Percentiles rank a stretch among this genome's conserved stretches.
These are phyloP conservation scores for Hyaloscypha hepaticicola DNA, from an alignment of 495 filamentous ascomycete genomes.

Conservation along the genomic window DNA sequence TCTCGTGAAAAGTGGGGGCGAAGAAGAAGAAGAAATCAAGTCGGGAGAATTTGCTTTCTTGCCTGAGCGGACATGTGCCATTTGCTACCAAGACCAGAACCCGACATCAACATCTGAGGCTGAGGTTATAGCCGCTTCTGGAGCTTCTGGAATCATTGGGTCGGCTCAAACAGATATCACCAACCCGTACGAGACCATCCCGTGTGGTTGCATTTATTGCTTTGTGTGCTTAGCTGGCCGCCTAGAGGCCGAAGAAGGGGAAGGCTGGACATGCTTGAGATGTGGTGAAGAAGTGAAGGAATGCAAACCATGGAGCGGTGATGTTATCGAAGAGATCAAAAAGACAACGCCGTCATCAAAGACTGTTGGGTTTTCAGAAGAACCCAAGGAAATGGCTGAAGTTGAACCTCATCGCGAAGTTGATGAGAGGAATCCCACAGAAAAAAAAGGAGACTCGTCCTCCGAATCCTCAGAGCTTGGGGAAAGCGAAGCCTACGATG, in stretches of 20 bases:
- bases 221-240: conserved; percentile 94
- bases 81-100: conserved; percentile 93
- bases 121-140: conserved; percentile 63
- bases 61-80: conserved; percentile 94
- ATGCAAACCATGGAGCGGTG: conserved; percentile 90
- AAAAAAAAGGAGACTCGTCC: conserved; percentile 7
- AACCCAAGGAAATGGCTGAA: conserved; percentile 17
- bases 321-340: conserved; percentile 63
- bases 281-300: conserved; percentile 85
- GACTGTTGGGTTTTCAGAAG: conserved; percentile 67
- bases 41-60: conserved; percentile 78
- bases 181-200: conserved; percentile 90
- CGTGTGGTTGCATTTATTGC: conserved; percentile 93
- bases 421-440: not conserved
- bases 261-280: conserved; percentile 92
- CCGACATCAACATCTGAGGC: conserved; percentile 61
- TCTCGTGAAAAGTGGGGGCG: conserved; percentile 50
- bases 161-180: conserved; percentile 93
- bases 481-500: conserved; percentile 26
- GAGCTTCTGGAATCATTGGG: conserved; percentile 72
- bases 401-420: conserved; percentile 27
- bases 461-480: conserved; percentile 17
- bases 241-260: conserved; percentile 89
- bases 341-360: conserved; percentile 51
- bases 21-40: conserved; percentile 53